phyloP scores from a whole-genome alignment of 2,329 filamentous ascomycete genomes.

The Cylindrodendrum hubeiense region DNA sequence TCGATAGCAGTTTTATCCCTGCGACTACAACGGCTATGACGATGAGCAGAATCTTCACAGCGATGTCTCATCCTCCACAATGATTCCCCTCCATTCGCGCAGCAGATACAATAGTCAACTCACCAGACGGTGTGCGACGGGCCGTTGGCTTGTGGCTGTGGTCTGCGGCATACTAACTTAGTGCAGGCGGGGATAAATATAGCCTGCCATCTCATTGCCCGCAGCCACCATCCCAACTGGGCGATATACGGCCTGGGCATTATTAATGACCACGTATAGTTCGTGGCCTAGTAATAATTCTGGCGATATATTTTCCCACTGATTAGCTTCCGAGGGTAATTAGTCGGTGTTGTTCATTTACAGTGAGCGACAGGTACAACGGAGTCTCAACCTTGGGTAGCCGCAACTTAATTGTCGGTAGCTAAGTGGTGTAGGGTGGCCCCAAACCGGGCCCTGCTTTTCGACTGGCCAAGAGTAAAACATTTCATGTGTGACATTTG shows the following conservation, averaged over 20 bases:
- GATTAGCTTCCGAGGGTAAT: too few relatives aligned
- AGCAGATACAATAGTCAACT: background rate
- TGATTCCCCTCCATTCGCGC: background rate
- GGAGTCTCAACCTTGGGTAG: too few relatives aligned
- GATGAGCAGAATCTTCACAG: too few relatives aligned
- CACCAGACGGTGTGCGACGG: background rate
- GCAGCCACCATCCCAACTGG: background rate
- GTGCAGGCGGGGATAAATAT: background rate
- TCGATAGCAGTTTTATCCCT: background rate
- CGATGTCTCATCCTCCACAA: background rate
- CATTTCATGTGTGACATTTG: background rate
- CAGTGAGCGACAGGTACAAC: too few relatives aligned
- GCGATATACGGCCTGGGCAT: background rate
- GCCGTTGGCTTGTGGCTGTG: background rate
- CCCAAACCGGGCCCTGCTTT: too few relatives aligned
- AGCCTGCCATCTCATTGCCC: background rate
- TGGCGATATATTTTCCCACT: too few relatives aligned
- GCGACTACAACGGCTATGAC: background rate
- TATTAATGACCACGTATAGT: background rate
- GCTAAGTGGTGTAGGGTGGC: too few relatives aligned
- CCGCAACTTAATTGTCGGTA: too few relatives aligned
- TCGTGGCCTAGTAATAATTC: background rate
- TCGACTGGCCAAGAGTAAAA: too few relatives aligned
- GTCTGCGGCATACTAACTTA: background rate
- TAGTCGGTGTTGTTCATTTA: too few relatives aligned